Evolutionary conservation across 169 alveolate genomes (phyloP), one percentile per base, ranked within the genome.

Genomic region (Theileria annulata): DNA sequence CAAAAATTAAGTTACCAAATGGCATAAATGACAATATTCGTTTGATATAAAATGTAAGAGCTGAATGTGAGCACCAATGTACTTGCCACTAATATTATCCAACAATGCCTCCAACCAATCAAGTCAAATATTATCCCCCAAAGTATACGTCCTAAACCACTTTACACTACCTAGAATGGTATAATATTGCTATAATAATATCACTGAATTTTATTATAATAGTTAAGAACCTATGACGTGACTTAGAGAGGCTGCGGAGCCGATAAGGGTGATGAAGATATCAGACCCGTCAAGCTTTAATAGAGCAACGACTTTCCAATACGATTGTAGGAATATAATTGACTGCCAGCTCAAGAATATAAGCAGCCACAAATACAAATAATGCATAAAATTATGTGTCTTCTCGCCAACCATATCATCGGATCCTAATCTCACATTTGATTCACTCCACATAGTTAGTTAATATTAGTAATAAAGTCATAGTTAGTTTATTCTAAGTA

Each of bases 61-160:
- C 71, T 47, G 21, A 62, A 62, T 15, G 90, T 83, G 37, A 60
- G 56, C n/a, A 10, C 59, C 28, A 71, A 60, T 0, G 85, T 19
- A 37, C 64, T 8, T 17, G 47, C 17, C 10, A 76, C 72, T 0
- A 76, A 19, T 21, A 77, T 47, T 13, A 64, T 58, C 90, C 90
- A 83, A 12, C 83, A 67, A 15, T 23, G 48, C 58, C 66, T 75
- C 90, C 90, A 83, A 10, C 90, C 90, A 33, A 72, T n/a, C 8
- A 67, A 25, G 6, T 83, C 90, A 30, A 76, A 17, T n/a, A 70
- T 72, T 21, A 83, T 27, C 21, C 90, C 90, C 90, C 90, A 83
- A n/a, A 77, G 25, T 1, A 75, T 51, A 17, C 90, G 59, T 13
- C 90, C 90, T 8, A 77, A 63, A 9, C 66, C 69, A 19, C n/a